These are phyloP conservation scores for Ramalina intermedia DNA, from an alignment of 495 filamentous ascomycete species.

Conservation along the genomic window DNA sequence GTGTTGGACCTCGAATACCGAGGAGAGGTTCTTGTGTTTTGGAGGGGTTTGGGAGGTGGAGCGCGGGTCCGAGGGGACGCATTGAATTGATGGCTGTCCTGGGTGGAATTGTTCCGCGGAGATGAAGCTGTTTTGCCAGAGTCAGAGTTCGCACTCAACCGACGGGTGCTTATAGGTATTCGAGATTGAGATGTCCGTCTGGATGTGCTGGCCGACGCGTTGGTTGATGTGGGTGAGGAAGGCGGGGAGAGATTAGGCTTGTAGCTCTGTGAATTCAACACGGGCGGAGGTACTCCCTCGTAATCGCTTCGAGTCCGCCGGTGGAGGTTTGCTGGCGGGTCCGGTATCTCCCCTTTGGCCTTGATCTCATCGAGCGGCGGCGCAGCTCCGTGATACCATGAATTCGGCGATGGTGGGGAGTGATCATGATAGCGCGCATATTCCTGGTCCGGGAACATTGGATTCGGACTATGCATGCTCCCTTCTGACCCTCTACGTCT, in stretches of 20 bases:
- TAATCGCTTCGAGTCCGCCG: conserved; percentile 36
- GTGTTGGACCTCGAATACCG: conserved; percentile 22
- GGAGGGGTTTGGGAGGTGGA: conserved; percentile 30
- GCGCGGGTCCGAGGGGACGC: conserved; percentile 32
- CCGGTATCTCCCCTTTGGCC: conserved; percentile 15
- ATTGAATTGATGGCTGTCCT: conserved; percentile 21
- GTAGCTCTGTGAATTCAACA: conserved; percentile 3
- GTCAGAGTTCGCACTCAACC: conserved; percentile 32
- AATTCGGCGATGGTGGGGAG: conserved; percentile 38
- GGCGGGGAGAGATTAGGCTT: conserved; percentile 7
- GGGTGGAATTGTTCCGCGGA: conserved; percentile 29
- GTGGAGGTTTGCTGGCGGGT: conserved; percentile 20
- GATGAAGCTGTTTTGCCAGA: conserved; percentile 30
- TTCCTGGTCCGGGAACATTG: conserved; percentile 31
- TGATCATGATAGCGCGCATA: conserved; percentile 19
- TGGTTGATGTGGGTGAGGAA: conserved; percentile 7
- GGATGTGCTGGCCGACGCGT: conserved; percentile 12
- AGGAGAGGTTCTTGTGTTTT: conserved; percentile 20
- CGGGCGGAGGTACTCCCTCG: conserved; percentile 6
- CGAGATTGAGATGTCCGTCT: conserved; percentile 39
- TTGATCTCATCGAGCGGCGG: conserved; percentile 35
- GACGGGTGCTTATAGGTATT: conserved; percentile 41
- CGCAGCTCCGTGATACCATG: conserved; percentile 38
- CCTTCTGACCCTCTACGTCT: conserved; percentile 40
- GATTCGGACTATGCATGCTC: conserved; percentile 36